Conservation (phyloP, 129 eudicot species). For the Logfia minima region DNA sequence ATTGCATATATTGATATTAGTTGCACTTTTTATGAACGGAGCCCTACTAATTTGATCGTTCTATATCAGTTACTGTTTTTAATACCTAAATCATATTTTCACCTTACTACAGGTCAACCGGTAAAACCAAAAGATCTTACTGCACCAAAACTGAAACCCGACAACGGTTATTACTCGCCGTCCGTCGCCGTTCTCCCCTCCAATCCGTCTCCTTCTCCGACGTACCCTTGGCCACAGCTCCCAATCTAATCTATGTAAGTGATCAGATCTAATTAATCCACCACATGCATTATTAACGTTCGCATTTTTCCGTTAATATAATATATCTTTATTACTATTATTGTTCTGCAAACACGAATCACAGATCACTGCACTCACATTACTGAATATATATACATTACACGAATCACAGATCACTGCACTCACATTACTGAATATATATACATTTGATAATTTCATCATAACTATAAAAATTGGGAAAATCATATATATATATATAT, state of each 20-base stretch:
- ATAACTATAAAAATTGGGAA: too few relatives aligned
- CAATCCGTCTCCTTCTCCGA: constrained; percentile 15
- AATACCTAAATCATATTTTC: too few relatives aligned
- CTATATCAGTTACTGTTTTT: too few relatives aligned
- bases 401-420: constrained; percentile 20
- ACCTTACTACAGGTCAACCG: constrained; percentile 19
- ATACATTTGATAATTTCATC: background rate
- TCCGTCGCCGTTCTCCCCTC: constrained; percentile 20
- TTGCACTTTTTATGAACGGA: too few relatives aligned
- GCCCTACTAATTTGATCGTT: too few relatives aligned
- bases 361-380: constrained; percentile 17
- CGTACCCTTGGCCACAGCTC: constrained; percentile 15
- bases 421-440: background rate
- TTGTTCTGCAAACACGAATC: constrained; percentile 20
- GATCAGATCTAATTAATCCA: constrained; percentile 26
- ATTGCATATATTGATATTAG: too few relatives aligned
- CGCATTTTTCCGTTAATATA: background rate
- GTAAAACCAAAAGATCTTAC: constrained; percentile 25
- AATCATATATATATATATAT: background rate
- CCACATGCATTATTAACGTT: constrained; percentile 22
- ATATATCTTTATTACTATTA: background rate
- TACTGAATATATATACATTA: too few relatives aligned
- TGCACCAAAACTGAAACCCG: background rate
- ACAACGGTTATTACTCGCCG: constrained; percentile 11
- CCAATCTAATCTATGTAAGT: constrained; percentile 32